Evolutionary conservation across 2,329 filamentous ascomycete genomes (phyloP).

Genomic region (Monosporascus sp.): DNA sequence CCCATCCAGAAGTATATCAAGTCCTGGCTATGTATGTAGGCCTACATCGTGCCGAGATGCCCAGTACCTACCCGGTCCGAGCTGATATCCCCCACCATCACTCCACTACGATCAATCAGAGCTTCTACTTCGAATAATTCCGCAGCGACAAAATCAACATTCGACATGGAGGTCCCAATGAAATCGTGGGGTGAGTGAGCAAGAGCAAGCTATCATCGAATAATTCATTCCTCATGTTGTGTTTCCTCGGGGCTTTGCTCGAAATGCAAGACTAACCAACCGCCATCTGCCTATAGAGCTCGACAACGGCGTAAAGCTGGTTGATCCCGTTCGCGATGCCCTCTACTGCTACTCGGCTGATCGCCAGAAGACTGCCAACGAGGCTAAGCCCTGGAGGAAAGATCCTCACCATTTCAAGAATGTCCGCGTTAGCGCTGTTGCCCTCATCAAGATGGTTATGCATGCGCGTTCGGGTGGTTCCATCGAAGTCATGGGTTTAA

Average conservation of each 20-base stretch:
- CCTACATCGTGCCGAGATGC: no score
- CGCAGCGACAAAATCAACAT: background rate
- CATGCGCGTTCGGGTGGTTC: conserved; percentile 91
- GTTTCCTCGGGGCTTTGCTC: no score
- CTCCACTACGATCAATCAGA: no score
- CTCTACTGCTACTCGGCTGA: conserved; percentile 77
- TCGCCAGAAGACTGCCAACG: conserved; percentile 61
- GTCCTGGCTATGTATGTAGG: no score
- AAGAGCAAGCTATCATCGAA: background rate
- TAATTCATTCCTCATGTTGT: no score
- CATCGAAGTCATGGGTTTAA: conserved; percentile 94
- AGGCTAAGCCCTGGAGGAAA: conserved; percentile 66
- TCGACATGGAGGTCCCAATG: conserved; percentile 49
- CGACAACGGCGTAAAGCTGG: conserved; percentile 76
- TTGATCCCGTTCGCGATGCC: conserved; percentile 82
- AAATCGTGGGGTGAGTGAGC: conserved; percentile 53
- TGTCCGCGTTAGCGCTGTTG: conserved; percentile 88
- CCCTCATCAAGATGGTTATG: conserved; percentile 98
- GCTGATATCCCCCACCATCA: conserved; percentile 1
- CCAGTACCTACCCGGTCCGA: conserved; percentile 1
- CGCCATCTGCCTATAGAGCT: conserved; percentile 54
- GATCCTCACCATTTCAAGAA: conserved; percentile 87
- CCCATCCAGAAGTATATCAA: no score
- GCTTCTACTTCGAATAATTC: no score
- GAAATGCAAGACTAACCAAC: conserved; percentile 1